Base-by-base conservation (phyloP, 1,139 yeast genomes). In the Geotrichum histeridarum region DNA sequence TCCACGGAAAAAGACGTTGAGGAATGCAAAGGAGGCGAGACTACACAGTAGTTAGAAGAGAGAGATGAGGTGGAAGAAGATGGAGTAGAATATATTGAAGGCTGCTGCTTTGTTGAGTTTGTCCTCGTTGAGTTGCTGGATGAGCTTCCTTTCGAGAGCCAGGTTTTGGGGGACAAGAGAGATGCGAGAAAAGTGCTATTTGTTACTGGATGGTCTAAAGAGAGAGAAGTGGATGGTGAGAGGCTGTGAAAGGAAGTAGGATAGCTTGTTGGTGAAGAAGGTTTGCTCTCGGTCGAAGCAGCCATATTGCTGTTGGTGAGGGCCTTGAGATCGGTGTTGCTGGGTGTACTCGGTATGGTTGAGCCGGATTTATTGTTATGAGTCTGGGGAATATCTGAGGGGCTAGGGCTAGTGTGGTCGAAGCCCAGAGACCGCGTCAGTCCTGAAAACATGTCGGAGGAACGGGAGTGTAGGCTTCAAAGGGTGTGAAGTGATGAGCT, bases 181-280 rank as follows among this genome's bases (percentile, higher is more conserved):
- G 43, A 43, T 11, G 48, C 18, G 8, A 43, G 18, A 32, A 49
- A 35, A n/a, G 41, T 15, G 31, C 22, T 47, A 6, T 18, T 27
- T 7, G 48, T 17, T 1, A 41, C 22, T 14, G 53, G 15, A n/a
- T 50, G 54, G 30, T 51, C 50, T 8, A 51, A n/a, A 2, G 51
- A 39, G 11, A 51, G 31, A 11, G 54, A 51, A 30, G 41, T 41
- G n/a, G 54, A 27, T 14, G 54, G 51, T 4, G 54, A 51, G 33
- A 42, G 44, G 15, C 44, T 35, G 27, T 42, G 14, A 48, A 46
- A 15, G 30, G 50, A 35, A 45, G 35, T 5, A 35, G 41, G 18
- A 14, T 17, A 11, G 33, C 33, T 33, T n/a, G 43, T 12, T 11
- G 32, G 12, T 8, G 39, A 41, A 17, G 42, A 18, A 41, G 22